These are phyloP conservation scores for Brassica incana DNA, from an alignment of 345 rosid genomes.

Conservation along the genomic window DNA sequence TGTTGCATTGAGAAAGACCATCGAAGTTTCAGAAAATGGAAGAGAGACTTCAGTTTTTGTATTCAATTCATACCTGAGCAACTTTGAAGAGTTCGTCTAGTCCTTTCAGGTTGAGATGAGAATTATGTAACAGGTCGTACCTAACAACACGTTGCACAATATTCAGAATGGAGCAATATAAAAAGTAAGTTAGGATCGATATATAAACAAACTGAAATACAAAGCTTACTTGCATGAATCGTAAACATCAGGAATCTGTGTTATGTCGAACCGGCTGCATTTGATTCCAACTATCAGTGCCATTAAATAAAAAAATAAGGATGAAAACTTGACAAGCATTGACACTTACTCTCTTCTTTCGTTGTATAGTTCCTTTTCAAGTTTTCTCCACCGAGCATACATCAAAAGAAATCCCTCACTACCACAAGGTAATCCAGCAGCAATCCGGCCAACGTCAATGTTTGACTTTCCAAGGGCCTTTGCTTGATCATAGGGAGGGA, in stretches of 20 bases:
- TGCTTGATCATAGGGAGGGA: conserved; percentile 96
- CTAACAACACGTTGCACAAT: conserved; percentile 41
- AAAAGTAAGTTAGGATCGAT: neutral
- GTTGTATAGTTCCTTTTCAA: conserved; percentile 93
- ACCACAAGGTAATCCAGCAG: conserved; percentile 99
- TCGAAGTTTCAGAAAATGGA: neutral
- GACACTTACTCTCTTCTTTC: conserved; percentile 88
- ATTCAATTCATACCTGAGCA: conserved; percentile 68
- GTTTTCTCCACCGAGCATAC: conserved; percentile 99
- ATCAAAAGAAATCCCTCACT: conserved; percentile 98
- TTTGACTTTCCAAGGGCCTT: conserved; percentile 97
- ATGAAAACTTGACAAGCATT: neutral
- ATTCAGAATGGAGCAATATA: neutral
- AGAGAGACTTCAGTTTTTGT: conserved; percentile 1
- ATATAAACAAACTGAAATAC: conserved; percentile 13
- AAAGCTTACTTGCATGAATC: conserved; percentile 98
- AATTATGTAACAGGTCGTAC: conserved; percentile 95
- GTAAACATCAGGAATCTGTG: conserved; percentile 98
- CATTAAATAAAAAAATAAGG: neutral
- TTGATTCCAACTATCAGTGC: conserved; percentile 36
- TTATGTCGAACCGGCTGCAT: conserved; percentile 91
- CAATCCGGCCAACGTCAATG: conserved; percentile 94
- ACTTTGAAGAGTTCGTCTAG: conserved; percentile 86
- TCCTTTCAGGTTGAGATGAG: conserved; percentile 88
- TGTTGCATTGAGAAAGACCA: neutral